Evolutionary conservation across 495 filamentous ascomycete species (phyloP).

Genomic region (Daldinia childiae): DNA sequence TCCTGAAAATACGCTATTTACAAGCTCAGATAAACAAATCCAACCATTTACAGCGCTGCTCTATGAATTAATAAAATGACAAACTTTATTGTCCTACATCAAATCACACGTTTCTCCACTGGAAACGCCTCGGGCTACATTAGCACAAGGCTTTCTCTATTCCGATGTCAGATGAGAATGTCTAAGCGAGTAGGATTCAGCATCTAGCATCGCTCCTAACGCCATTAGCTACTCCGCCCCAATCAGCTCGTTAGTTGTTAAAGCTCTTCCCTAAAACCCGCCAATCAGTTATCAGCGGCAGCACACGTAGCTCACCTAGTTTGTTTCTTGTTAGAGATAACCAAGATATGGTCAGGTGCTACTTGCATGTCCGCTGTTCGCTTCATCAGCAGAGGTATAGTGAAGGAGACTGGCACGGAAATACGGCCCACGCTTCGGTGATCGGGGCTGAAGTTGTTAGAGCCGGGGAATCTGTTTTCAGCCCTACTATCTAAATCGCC

Average conservation of each 20-base stretch:
- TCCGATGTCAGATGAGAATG: constrained; percentile 9
- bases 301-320: constrained; percentile 18
- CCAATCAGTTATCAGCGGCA: constrained; percentile 24
- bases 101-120: neutral
- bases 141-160: constrained; percentile 34
- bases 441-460: constrained; percentile 35
- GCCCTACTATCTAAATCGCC: constrained; percentile 12
- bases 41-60: neutral
- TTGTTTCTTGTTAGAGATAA: neutral
- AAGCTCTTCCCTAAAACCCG: neutral
- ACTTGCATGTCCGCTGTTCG: neutral
- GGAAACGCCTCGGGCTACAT: constrained; percentile 26
- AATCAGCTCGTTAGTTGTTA: constrained; percentile 9
- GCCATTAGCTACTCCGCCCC: constrained; percentile 21
- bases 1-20: neutral
- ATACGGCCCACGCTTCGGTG: constrained; percentile 33
- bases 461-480: constrained; percentile 13
- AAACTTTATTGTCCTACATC: constrained; percentile 1
- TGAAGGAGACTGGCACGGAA: neutral
- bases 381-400: neutral
- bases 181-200: constrained; percentile 20
- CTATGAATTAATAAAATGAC: neutral
- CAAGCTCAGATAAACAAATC: neutral
- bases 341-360: neutral
- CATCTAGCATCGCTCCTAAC: constrained; percentile 4